Conservation (phyloP, 2,329 filamentous ascomycete species). For the Aspergillus carbonarius region DNA sequence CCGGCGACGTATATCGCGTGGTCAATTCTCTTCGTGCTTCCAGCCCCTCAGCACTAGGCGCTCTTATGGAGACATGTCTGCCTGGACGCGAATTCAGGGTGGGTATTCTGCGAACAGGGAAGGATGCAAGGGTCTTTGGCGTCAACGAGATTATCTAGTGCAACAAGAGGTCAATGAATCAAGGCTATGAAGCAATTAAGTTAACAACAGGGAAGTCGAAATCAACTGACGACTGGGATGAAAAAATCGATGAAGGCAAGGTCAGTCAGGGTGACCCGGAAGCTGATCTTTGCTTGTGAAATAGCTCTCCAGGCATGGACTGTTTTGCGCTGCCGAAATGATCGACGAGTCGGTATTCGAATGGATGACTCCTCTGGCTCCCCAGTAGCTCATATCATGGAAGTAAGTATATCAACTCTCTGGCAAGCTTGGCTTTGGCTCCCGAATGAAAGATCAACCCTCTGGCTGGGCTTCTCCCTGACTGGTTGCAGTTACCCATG, state of each 20-base stretch:
- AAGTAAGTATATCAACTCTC: slow-evolving; percentile 1
- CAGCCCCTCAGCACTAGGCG: slow-evolving; percentile 13
- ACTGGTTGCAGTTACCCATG: slow-evolving; percentile 1
- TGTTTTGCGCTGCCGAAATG: slow-evolving; percentile 15
- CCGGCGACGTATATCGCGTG: slow-evolving; percentile 8
- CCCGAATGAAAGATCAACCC: background rate
- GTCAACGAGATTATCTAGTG: slow-evolving; percentile 16
- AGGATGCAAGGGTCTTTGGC: slow-evolving; percentile 16
- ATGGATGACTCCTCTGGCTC: slow-evolving; percentile 2
- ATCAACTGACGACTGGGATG: background rate
- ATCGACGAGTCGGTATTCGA: slow-evolving; percentile 18
- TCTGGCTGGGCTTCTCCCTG: background rate
- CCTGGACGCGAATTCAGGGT: slow-evolving; percentile 26
- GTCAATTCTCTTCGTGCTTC: slow-evolving; percentile 15
- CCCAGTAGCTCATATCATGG: slow-evolving; percentile 12
- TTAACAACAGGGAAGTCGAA: slow-evolving; percentile 12
- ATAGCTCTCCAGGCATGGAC: slow-evolving; percentile 15
- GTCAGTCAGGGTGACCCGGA: slow-evolving; percentile 8
- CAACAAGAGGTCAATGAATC: background rate
- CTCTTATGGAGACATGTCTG: slow-evolving; percentile 24
- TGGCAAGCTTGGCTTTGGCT: background rate
- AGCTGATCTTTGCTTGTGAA: slow-evolving; percentile 7
- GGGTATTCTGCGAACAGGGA: slow-evolving; percentile 21
- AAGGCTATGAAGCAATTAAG: background rate
- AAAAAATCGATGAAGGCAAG: slow-evolving; percentile 3